phyloP scores from a whole-genome alignment of 345 rosid genomes.

The Citrus reticulata region DNA sequence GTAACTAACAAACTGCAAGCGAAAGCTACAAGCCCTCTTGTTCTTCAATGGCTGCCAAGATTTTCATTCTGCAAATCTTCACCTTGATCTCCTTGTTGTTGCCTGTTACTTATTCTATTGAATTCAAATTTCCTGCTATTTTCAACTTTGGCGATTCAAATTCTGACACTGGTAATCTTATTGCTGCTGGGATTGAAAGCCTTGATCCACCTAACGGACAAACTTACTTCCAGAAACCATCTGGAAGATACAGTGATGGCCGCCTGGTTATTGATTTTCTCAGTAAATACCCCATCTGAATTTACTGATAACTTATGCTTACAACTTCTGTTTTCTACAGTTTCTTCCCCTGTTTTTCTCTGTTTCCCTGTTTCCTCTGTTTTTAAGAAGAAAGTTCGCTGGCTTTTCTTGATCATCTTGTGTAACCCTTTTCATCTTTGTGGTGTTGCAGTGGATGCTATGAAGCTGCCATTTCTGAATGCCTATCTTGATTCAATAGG shows the following conservation, averaged over 20 bases:
- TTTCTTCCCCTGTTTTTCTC: background rate
- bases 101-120: slow-evolving; percentile 35
- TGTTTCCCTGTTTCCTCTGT: slow-evolving; percentile 14
- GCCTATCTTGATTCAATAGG: slow-evolving; percentile 89
- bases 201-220: slow-evolving; percentile 66
- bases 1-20: slow-evolving; percentile 20
- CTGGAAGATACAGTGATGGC: slow-evolving; percentile 89
- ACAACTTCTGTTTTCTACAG: background rate
- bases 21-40: slow-evolving; percentile 17
- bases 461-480: slow-evolving; percentile 87
- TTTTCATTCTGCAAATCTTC: slow-evolving; percentile 26
- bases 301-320: background rate
- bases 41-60: slow-evolving; percentile 36
- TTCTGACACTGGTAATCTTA: slow-evolving; percentile 84
- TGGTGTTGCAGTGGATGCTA: slow-evolving; percentile 70
- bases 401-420: background rate
- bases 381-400: background rate
- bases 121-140: slow-evolving; percentile 51
- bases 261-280: slow-evolving; percentile 76
- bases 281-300: slow-evolving; percentile 32
- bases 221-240: slow-evolving; percentile 52
- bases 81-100: slow-evolving; percentile 28
- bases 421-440: background rate
- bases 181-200: slow-evolving; percentile 62
- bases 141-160: slow-evolving; percentile 35